These are phyloP conservation scores for Phytophthora lateralis DNA, from an alignment of 352 stramenopile genomes.

Conservation along the genomic window DNA sequence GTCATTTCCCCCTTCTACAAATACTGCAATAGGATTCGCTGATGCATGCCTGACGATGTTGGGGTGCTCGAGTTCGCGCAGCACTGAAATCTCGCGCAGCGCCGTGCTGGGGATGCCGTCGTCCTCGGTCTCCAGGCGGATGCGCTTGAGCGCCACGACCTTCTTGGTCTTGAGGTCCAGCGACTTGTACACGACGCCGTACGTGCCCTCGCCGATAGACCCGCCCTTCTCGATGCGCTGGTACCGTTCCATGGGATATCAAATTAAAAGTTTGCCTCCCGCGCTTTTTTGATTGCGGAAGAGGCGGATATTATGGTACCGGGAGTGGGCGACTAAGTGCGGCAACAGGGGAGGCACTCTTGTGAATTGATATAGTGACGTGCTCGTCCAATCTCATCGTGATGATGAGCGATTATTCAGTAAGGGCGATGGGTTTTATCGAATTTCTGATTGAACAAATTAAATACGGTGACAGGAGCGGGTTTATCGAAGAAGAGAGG, in stretches of 20 bases:
- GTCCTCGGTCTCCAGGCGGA: conserved; percentile 98
- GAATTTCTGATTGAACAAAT: background rate
- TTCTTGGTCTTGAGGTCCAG: conserved; percentile 91
- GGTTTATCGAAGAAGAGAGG: too few relatives aligned
- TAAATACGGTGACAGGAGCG: background rate
- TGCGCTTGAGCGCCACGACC: conserved; percentile 96
- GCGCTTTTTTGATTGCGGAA: conserved; percentile 29
- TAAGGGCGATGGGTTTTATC: background rate
- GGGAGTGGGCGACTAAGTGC: background rate
- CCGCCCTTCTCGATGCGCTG: conserved; percentile 94
- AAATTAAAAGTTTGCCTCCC: conserved; percentile 16
- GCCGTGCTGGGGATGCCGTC: conserved; percentile 99
- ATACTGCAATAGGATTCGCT: background rate
- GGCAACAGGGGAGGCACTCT: background rate
- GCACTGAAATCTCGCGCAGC: conserved; percentile 97
- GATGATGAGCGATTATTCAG: conserved; percentile 26
- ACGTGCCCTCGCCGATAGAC: conserved; percentile 95
- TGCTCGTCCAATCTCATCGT: conserved; percentile 21
- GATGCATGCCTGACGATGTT: conserved; percentile 95
- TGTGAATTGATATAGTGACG: background rate
- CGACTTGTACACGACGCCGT: conserved; percentile 97
- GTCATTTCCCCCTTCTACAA: background rate
- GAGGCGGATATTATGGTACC: background rate
- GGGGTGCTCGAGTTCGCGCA: conserved; percentile 97
- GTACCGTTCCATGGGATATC: conserved; percentile 83